These are phyloP conservation scores for Paramecium pentaurelia DNA, from an alignment of 73 alveolate species.

Conservation along the genomic window DNA sequence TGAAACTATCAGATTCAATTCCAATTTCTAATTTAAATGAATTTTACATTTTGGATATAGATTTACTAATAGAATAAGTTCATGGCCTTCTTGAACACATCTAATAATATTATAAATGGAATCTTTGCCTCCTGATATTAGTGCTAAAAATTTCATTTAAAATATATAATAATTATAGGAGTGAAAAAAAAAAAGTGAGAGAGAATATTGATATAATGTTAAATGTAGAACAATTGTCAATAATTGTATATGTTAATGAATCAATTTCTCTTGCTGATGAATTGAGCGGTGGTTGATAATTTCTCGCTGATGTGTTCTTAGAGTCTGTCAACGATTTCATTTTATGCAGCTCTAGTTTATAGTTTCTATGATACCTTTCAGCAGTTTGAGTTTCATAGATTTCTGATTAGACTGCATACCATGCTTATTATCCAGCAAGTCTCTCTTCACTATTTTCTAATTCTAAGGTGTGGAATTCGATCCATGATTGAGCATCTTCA, in stretches of 20 bases:
- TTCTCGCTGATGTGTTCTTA: slow-evolving; percentile 56
- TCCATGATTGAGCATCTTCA: slow-evolving; percentile 45
- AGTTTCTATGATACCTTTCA: background rate
- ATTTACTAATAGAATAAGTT: slow-evolving; percentile 85
- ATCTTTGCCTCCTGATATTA: slow-evolving; percentile 69
- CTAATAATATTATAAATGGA: slow-evolving; percentile 76
- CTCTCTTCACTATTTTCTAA: slow-evolving; percentile 26
- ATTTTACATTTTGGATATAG: slow-evolving; percentile 69
- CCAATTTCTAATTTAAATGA: background rate
- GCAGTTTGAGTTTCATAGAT: slow-evolving; percentile 44
- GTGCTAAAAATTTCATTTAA: slow-evolving; percentile 65
- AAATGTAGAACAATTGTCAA: background rate
- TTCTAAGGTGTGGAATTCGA: slow-evolving; percentile 51
- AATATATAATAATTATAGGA: background rate
- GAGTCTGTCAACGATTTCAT: slow-evolving; percentile 44
- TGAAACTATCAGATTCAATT: slow-evolving; percentile 90
- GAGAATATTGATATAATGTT: background rate
- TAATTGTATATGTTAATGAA: slow-evolving; percentile 31
- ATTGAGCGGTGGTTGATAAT: slow-evolving; percentile 43
- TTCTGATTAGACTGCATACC: slow-evolving; percentile 9
- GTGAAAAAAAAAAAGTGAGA: background rate
- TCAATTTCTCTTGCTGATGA: slow-evolving; percentile 29
- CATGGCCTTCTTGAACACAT: slow-evolving; percentile 85
- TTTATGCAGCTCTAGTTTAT: slow-evolving; percentile 25
- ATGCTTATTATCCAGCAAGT: slow-evolving; percentile 39